A percentile compares a stretch with the other conserved stretches of the same genome.
These are phyloP conservation scores for Liriodendron chinense DNA, from an alignment of 164 flowering plant species.

Conservation along the genomic window DNA sequence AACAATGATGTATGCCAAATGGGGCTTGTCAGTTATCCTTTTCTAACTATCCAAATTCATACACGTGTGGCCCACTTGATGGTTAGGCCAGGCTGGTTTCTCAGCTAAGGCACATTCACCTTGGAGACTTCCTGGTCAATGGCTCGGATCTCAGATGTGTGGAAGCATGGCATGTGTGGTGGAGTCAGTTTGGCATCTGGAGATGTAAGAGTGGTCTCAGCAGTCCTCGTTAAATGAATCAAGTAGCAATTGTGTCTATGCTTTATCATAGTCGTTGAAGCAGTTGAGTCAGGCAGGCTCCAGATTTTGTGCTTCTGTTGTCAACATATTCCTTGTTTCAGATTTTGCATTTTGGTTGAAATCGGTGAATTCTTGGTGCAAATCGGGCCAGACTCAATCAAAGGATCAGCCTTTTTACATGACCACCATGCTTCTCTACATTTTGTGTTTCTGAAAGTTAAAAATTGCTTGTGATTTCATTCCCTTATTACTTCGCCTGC, in stretches of 20 bases:
- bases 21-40: too few species aligned
- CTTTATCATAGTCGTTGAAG: too few species aligned
- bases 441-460: background rate
- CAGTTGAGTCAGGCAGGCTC: background rate
- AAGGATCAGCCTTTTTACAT: too few species aligned
- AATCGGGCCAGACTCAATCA: background rate
- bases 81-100: background rate
- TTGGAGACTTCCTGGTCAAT: background rate
- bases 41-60: background rate
- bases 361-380: background rate
- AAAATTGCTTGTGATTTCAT: background rate
- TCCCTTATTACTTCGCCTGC: too few species aligned
- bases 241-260: background rate
- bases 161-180: background rate
- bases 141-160: background rate
- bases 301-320: too few species aligned
- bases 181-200: background rate
- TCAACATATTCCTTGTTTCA: background rate
- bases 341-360: background rate
- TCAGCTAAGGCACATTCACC: background rate
- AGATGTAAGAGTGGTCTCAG: background rate
- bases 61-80: background rate
- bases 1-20: background rate
- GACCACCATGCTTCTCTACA: background rate
- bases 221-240: background rate